Evolutionary conservation across 306 rosid genomes (phyloP), one percentile per base, ranked within the genome.

Genomic region (Vigna radiata): DNA sequence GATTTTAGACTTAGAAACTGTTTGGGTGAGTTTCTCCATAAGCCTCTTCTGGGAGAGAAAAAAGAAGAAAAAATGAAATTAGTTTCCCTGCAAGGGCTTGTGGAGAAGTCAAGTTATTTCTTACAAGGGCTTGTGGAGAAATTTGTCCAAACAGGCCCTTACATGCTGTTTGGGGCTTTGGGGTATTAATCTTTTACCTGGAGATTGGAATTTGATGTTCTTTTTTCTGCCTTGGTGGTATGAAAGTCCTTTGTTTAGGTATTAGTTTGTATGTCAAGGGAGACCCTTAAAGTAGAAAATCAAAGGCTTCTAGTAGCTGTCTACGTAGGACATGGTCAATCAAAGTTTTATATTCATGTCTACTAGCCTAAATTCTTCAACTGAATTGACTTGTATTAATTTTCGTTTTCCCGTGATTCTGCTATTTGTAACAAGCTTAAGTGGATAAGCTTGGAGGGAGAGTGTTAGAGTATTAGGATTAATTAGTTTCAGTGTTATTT

Each of bases 351-450:
- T 73, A 61, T 70, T 61, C 46, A 39, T 10, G 44, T 36, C 39
- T 63, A 41, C 73, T 71, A 23, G 59, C 68, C 63, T 13, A n/a
- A 79, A 21, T 72, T 39, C 54, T 62, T 71, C 27, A 52, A 56
- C 54, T 72, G 60, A 72, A 62, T 14, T 67, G 63, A 17, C 39
- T 29, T 44, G 25, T 37, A 56, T 17, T 73, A 39, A 29, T 66
- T 75, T 66, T 41, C 21, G 25, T 21, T 6, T 52, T 60, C 50
- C 52, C 21, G 47, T 17, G 17, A 50, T 49, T 72, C 56, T 81
- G 31, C 72, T 76, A 27, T 75, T 75, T 52, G 61, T 60, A 60
- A 69, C 44, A 63, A n/a, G 46, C 25, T 62, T 36, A 33, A 36
- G 68, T 33, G 68, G 15, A 8, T 61, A 31, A 61, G 21, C 68